Base-by-base conservation (phyloP, 768 basidiomycete genomes). In the Steccherinum ochraceum region DNA sequence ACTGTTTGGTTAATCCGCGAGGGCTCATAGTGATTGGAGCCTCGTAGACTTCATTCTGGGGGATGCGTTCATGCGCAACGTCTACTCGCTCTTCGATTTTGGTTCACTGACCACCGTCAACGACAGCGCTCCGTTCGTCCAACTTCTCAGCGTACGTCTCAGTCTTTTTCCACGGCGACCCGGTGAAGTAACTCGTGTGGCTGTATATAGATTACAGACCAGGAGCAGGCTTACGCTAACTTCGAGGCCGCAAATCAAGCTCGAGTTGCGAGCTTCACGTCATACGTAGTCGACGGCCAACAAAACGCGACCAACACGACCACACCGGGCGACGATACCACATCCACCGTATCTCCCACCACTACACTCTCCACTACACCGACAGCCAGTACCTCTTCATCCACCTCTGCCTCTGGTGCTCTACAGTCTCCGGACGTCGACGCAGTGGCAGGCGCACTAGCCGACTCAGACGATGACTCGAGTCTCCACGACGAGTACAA, bases 1-100 rank as follows among this genome's bases (percentile, higher is more conserved):
- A 35, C 16, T 7, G 30, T 16, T 35, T 35, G 7, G 16, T 35
- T 19, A 11, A 43, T 43, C 10, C 11, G 7, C 41, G 41, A 43
- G 16, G 19, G 16, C 41, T 18, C 41, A 18, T n/a, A n/a, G n/a
- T n/a, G n/a, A n/a, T n/a, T n/a, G n/a, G 41, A 43, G 10, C 21
- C 2, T 13, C 5, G 23, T 48, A 51, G 59, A 56, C 41, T 55
- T 54, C 35, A 50, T 58, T 13, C 59, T 60, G 24, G 59, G 59
- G 7, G 56, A 58, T 40, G 25, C 54, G 13, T 60, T 60, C 56
- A 25, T 60, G 30, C 54, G 56, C 24, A 60, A 60, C 48, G 56
- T 52, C 1, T 58, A 58, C 48, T 35, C 53, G n/a, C 49, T 60
- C 21, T 56, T 48, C 47, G 48, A 57, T 45, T 55, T 51, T 30